Evolutionary conservation across 768 basidiomycete species (phyloP).

Genomic region (Boletellus sp.): DNA sequence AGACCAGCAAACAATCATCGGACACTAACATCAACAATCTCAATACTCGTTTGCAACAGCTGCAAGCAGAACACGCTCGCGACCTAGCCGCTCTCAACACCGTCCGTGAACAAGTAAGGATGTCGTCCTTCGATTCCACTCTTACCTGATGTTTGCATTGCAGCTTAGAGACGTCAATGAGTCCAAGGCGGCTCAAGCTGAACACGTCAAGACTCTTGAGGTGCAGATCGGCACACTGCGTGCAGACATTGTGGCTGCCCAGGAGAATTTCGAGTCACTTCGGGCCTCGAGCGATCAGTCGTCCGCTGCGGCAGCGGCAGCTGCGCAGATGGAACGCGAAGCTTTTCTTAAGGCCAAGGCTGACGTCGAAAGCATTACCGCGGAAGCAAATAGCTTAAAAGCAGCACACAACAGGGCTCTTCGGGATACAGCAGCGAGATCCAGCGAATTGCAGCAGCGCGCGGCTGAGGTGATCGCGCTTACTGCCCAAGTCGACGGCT

Average conservation of each 20-base stretch:
- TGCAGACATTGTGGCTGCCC: conserved; percentile 45
- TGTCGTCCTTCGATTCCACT: neutral
- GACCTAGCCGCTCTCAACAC: conserved; percentile 35
- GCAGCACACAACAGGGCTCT: conserved; percentile 46
- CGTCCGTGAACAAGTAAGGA: conserved; percentile 50
- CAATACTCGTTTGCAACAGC: conserved; percentile 38
- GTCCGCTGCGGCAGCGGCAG: conserved; percentile 41
- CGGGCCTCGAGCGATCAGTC: conserved; percentile 44
- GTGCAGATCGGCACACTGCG: conserved; percentile 50
- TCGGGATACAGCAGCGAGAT: conserved; percentile 43
- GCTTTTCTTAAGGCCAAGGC: conserved; percentile 61
- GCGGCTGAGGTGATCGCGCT: conserved; percentile 42
- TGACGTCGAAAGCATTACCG: conserved; percentile 52
- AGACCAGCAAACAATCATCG: conserved; percentile 44
- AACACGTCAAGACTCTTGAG: conserved; percentile 46
- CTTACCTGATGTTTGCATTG: conserved; percentile 2
- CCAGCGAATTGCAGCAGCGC: conserved; percentile 46
- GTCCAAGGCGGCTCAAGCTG: conserved; percentile 38
- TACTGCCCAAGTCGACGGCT: conserved; percentile 44
- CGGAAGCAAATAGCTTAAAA: conserved; percentile 51
- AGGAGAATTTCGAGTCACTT: conserved; percentile 51
- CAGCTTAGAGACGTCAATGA: conserved; percentile 54
- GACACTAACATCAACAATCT: conserved; percentile 47
- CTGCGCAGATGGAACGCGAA: conserved; percentile 60
- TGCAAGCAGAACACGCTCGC: conserved; percentile 29